Conservation (phyloP, 331 rosid genomes). For the Telfairia occidentalis region DNA sequence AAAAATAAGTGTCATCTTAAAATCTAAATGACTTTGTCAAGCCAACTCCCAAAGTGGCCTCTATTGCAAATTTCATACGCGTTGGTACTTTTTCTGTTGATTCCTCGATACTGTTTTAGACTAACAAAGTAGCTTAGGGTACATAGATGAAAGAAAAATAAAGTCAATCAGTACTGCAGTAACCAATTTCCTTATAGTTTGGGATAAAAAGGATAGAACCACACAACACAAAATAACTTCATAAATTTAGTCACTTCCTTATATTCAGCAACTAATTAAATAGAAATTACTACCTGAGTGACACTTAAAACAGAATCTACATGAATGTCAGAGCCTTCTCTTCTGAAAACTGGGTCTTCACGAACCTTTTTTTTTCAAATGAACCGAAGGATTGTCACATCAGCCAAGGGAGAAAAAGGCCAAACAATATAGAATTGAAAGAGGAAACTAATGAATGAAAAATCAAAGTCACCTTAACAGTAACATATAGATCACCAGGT, state of each 20-base stretch:
- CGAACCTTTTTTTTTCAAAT: constrained; percentile 6
- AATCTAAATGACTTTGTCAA: not conserved
- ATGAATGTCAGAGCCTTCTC: constrained; percentile 85
- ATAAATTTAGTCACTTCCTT: not conserved
- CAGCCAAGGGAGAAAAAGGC: not conserved
- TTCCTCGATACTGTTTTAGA: not conserved
- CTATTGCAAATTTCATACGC: not conserved
- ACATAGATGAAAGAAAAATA: not conserved
- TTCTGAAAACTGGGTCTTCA: constrained; percentile 56
- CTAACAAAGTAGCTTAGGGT: not conserved
- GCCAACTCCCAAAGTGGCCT: not conserved
- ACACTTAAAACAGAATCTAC: constrained; percentile 71
- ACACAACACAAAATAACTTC: not conserved
- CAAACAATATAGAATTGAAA: not conserved
- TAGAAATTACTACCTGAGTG: constrained; percentile 48
- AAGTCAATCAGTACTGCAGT: not conserved
- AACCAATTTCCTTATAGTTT: not conserved
- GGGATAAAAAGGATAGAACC: not conserved
- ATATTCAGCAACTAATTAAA: not conserved
- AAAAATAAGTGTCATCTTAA: not conserved
- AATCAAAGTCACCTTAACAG: constrained; percentile 41
- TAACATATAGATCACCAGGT: constrained; percentile 76
- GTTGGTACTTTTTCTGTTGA: not conserved
- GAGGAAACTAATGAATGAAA: not conserved
- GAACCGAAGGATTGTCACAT: not conserved